phyloP scores from a whole-genome alignment of 768 basidiomycete species.

The Hericium rajendrae region DNA sequence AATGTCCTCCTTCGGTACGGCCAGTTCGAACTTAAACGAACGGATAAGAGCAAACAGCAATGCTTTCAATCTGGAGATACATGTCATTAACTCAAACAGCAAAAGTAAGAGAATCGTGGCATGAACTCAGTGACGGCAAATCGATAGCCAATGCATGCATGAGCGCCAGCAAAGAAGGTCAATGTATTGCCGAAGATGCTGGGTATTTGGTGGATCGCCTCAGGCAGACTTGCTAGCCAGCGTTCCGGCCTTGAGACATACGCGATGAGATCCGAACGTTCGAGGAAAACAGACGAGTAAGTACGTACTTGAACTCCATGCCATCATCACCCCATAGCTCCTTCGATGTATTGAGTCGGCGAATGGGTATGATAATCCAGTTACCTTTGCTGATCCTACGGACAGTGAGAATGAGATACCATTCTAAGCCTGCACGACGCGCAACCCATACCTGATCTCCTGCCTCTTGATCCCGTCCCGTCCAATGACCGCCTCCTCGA shows the following conservation, averaged over 20 bases:
- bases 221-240: constrained; percentile 10
- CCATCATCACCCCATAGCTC: constrained; percentile 15
- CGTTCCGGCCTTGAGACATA: constrained; percentile 11
- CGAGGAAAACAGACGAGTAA: background rate
- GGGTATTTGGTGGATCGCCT: constrained; percentile 2
- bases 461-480: constrained; percentile 7
- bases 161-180: constrained; percentile 10
- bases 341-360: constrained; percentile 6
- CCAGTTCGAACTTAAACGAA: constrained; percentile 17
- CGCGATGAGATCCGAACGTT: background rate
- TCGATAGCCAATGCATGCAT: constrained; percentile 14
- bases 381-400: constrained; percentile 6
- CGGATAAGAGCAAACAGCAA: constrained; percentile 16
- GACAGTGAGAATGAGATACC: background rate
- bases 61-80: constrained; percentile 13
- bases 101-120: background rate
- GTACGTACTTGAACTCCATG: constrained; percentile 17
- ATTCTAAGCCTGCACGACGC: background rate
- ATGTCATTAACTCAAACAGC: background rate
- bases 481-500: constrained; percentile 11
- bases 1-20: constrained; percentile 3
- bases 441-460: constrained; percentile 8
- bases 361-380: constrained; percentile 7
- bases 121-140: constrained; percentile 14
- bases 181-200: constrained; percentile 10